Percentiles rank a stretch among this genome's conserved stretches.
These are phyloP conservation scores for Candida xiaguanensis DNA, from an alignment of 805 yeast genomes.

Conservation along the genomic window DNA sequence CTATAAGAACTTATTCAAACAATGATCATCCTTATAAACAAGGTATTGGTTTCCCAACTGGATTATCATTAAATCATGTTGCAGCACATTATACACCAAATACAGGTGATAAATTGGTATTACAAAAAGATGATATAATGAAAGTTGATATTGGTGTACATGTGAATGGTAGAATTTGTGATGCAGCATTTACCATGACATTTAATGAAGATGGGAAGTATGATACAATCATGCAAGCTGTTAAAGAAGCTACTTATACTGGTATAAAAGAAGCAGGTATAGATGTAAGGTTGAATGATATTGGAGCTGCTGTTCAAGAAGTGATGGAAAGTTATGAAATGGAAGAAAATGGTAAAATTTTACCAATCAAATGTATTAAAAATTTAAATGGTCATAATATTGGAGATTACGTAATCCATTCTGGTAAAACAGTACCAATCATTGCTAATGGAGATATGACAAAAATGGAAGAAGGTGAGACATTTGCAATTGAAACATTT, in stretches of 20 bases:
- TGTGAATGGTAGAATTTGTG: conserved; percentile 89
- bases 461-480: conserved; percentile 98
- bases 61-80: conserved; percentile 84
- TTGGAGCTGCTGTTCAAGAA: conserved; percentile 95
- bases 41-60: conserved; percentile 99
- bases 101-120: conserved; percentile 81
- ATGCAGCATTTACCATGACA: conserved; percentile 90
- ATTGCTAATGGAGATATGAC: conserved; percentile 91
- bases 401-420: conserved; percentile 79
- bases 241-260: conserved; percentile 87
- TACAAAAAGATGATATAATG: conserved; percentile 87
- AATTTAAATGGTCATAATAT: conserved; percentile 95
- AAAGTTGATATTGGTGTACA: conserved; percentile 97
- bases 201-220: conserved; percentile 67
- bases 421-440: conserved; percentile 95
- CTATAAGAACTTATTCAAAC: conserved; percentile 70
- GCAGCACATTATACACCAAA: conserved; percentile 99
- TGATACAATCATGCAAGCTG: conserved; percentile 78
- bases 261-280: conserved; percentile 93
- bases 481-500: conserved; percentile 96
- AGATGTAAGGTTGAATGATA: conserved; percentile 90
- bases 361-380: conserved; percentile 83
- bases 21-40: conserved; percentile 62
- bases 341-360: conserved; percentile 80
- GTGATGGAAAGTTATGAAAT: conserved; percentile 96